These are phyloP conservation scores for Monosporascus sp. DNA, from an alignment of 2,329 filamentous ascomycete species.

Conservation along the genomic window DNA sequence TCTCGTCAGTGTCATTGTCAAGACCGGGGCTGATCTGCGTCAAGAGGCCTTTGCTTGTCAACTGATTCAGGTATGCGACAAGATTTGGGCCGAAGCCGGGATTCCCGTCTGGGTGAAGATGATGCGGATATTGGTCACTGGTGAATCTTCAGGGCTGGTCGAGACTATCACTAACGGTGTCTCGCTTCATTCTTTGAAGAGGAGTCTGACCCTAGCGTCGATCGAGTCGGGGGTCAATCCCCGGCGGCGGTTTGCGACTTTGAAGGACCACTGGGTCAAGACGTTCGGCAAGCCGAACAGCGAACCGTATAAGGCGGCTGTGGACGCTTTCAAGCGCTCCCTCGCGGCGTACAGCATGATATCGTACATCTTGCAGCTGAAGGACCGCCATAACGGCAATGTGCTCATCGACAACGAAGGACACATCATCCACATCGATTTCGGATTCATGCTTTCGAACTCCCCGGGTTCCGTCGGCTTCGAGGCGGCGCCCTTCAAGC, in stretches of 20 bases:
- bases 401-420: slow-evolving; percentile 80
- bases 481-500: slow-evolving; percentile 80
- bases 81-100: slow-evolving; percentile 71
- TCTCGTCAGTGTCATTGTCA: slow-evolving; percentile 79
- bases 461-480: slow-evolving; percentile 80
- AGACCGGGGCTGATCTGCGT: slow-evolving; percentile 75
- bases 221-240: slow-evolving; percentile 70
- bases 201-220: slow-evolving; percentile 69
- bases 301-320: slow-evolving; percentile 63
- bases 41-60: slow-evolving; percentile 87
- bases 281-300: slow-evolving; percentile 68
- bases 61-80: slow-evolving; percentile 73
- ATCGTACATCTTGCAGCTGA: slow-evolving; percentile 76
- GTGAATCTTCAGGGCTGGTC: slow-evolving; percentile 77
- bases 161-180: slow-evolving; percentile 87
- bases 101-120: slow-evolving; percentile 82
- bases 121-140: slow-evolving; percentile 82
- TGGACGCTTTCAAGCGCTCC: slow-evolving; percentile 75
- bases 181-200: slow-evolving; percentile 79
- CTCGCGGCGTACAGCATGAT: slow-evolving; percentile 82
- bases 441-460: slow-evolving; percentile 86
- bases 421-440: slow-evolving; percentile 84
- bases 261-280: slow-evolving; percentile 77
- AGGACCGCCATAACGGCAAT: slow-evolving; percentile 83
- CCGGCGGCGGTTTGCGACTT: slow-evolving; percentile 68